phyloP scores from a whole-genome alignment of 805 yeast genomes.

The Pichia pseudocactophila region DNA sequence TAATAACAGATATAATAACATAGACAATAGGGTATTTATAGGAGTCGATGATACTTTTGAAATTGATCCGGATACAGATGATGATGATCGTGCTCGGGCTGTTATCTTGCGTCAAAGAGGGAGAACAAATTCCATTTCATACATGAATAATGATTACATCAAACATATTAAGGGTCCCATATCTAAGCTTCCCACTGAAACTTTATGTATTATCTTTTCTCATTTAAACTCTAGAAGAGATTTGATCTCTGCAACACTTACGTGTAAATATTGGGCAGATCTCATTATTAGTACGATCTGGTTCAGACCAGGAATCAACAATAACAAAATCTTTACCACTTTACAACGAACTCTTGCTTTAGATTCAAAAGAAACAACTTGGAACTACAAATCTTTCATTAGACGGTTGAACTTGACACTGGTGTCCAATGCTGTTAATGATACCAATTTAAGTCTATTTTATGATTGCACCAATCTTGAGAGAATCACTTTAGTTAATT shows the following conservation, averaged over 20 bases:
- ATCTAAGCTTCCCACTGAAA: constrained; percentile 46
- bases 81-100: constrained; percentile 25
- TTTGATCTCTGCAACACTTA: constrained; percentile 52
- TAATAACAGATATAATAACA: neutral
- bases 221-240: constrained; percentile 52
- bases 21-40: neutral
- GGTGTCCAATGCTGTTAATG: constrained; percentile 59
- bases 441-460: constrained; percentile 51
- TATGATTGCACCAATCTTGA: constrained; percentile 70
- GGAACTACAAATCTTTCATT: constrained; percentile 61
- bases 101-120: constrained; percentile 22
- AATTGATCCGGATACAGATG: constrained; percentile 28
- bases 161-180: constrained; percentile 24
- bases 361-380: constrained; percentile 41
- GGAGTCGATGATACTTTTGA: neutral
- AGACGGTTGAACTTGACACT: constrained; percentile 74
- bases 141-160: constrained; percentile 4
- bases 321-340: constrained; percentile 38
- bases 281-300: constrained; percentile 72
- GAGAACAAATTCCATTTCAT: constrained; percentile 6
- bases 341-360: constrained; percentile 47
- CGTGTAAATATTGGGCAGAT: constrained; percentile 75
- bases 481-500: constrained; percentile 76
- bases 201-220: constrained; percentile 57
- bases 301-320: constrained; percentile 74